Evolutionary conservation across 371 early-diverging fungal genomes (phyloP).

Genomic region (Mortierella sp.): DNA sequence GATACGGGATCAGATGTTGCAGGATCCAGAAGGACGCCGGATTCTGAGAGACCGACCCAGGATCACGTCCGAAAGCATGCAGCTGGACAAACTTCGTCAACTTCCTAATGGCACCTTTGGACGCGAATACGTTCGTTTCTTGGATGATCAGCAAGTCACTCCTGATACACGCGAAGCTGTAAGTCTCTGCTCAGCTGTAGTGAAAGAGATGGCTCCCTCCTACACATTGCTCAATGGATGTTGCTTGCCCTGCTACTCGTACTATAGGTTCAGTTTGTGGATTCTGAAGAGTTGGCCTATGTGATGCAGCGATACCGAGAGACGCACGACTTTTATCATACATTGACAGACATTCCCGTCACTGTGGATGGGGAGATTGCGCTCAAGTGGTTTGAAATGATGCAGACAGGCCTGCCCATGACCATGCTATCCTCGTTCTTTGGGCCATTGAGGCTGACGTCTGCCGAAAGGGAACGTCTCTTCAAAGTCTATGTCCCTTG

Average conservation of each 20-base stretch:
- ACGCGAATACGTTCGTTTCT: conserved; percentile 81
- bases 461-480: conserved; percentile 70
- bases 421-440: conserved; percentile 81
- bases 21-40: conserved; percentile 77
- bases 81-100: conserved; percentile 69
- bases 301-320: conserved; percentile 94
- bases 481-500: conserved; percentile 85
- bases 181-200: no score
- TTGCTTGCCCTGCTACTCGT: no score
- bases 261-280: conserved; percentile 80
- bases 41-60: conserved; percentile 86
- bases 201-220: no score
- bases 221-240: no score
- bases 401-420: conserved; percentile 93
- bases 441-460: conserved; percentile 80
- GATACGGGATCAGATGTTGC: conserved; percentile 86
- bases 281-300: conserved; percentile 92
- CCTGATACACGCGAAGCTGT: conserved; percentile 89
- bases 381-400: conserved; percentile 94
- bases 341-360: conserved; percentile 85
- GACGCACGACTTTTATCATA: conserved; percentile 95
- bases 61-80: conserved; percentile 72
- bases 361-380: conserved; percentile 94
- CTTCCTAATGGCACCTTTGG: conserved; percentile 87
- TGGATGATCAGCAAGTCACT: conserved; percentile 81